These are phyloP conservation scores for Botrytis sinoallii DNA, from an alignment of 2,329 filamentous ascomycete genomes.

Conservation along the genomic window DNA sequence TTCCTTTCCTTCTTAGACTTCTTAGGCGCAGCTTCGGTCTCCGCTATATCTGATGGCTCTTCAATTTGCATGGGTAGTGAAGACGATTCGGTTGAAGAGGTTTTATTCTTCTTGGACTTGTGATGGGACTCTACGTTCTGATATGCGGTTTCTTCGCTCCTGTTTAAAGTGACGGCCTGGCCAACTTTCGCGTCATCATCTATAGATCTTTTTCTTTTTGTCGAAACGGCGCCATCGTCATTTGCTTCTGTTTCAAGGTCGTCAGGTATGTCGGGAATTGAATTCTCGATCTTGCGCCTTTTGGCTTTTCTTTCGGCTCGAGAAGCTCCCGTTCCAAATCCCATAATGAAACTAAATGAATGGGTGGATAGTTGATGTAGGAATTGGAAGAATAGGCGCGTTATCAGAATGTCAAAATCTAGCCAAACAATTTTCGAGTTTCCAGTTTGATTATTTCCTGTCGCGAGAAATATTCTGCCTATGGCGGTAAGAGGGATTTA, in stretches of 20 bases:
- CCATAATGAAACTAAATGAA: slow-evolving; percentile 33
- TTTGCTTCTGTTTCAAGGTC: slow-evolving; percentile 28
- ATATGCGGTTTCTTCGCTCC: slow-evolving; percentile 19
- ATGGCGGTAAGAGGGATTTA: background rate
- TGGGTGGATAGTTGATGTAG: background rate
- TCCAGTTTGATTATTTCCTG: background rate
- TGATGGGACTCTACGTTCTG: background rate
- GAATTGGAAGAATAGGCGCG: background rate
- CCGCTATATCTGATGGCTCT: slow-evolving; percentile 20
- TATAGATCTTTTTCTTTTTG: slow-evolving; percentile 30
- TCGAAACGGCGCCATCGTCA: slow-evolving; percentile 24
- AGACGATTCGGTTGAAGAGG: background rate
- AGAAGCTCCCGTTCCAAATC: slow-evolving; percentile 28
- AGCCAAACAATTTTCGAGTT: background rate
- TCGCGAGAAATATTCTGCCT: slow-evolving; percentile 8
- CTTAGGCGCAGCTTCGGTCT: slow-evolving; percentile 33
- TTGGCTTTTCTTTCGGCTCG: slow-evolving; percentile 38
- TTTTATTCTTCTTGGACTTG: slow-evolving; percentile 13
- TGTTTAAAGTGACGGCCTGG: background rate
- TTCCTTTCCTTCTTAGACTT: slow-evolving; percentile 41
- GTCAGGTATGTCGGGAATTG: slow-evolving; percentile 37
- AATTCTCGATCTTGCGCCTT: slow-evolving; percentile 37
- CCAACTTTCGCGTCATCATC: slow-evolving; percentile 7
- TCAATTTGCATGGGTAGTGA: background rate
- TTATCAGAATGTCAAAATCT: background rate